Evolutionary conservation across 2,329 filamentous ascomycete species (phyloP), one percentile per base, ranked within the genome.

Genomic region (Stagonosporopsis rhizophila): DNA sequence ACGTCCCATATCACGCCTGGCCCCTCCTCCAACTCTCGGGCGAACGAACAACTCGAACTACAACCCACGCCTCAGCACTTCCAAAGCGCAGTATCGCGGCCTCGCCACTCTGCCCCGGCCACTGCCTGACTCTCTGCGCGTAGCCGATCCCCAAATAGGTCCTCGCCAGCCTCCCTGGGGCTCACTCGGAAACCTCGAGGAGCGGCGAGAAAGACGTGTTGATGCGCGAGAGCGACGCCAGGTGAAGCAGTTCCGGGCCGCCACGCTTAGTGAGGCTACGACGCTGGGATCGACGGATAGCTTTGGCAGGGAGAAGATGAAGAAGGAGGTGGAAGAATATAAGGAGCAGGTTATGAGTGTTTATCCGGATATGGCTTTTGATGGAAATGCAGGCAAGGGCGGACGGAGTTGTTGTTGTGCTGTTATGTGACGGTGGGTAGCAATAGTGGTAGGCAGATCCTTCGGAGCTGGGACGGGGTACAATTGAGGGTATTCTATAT

Each of bases 311-410:
- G 56, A 52, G 11, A 27, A 28, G 14, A 48, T 61, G 32, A 48
- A 48, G 45, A 56, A 48, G 12, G 64, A 66, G 38, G 62, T 69
- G 5, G 59, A 68, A 12, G 58, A 58, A 20, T 67, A 61, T 19
- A 50, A 58, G n/a, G 56, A 63, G 28, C 59, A 66, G 41, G 60
- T 67, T 12, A 44, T 68, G 5, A 44, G 41, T 6, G 42, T 68
- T 8, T 69, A 69, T 51, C 66, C 65, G 5, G 66, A 69, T 28
- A 62, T 69, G 58, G 48, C 52, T 25, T 66, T 69, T 38, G 60
- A 64, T 44, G 60, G 59, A 14, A 56, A 34, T 23, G 51, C 54
- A 1, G 59, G 60, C 1, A 56, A 50, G 15, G 47, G 56, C 2
- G 50, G 52, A 6, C 25, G 23, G 23, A 52, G 50, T 12, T 61